Evolutionary conservation across 2,329 filamentous ascomycete species (phyloP), one percentile per base, ranked within the genome.

Genomic region (Blumeriella jaapii): DNA sequence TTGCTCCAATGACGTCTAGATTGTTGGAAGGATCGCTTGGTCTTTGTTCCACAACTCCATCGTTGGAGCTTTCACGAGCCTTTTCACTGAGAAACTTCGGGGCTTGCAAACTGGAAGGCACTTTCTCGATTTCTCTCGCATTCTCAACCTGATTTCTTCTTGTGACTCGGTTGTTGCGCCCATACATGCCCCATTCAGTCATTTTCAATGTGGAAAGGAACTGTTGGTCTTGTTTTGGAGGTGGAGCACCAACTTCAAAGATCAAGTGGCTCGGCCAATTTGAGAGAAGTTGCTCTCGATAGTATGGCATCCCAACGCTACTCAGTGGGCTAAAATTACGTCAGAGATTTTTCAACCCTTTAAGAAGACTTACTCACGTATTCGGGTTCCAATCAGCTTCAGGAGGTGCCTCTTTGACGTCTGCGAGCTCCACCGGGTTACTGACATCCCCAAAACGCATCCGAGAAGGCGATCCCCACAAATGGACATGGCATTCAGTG

Each of bases 1-100:
- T 64, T 23, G 78, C 74, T n/a, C 74, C 71, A 40, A 89, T 58
- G 0, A 74, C 67, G 39, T 80, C 75, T 25, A 69, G 62, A 38
- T 86, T 82, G 38, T 46, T 55, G 13, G 58, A 47, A 52, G 69
- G 62, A 38, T 86, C 82, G 38, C 47, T 55, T 13, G 58, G 46
- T 53, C 49, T 45, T 60, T 50, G 49, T 59, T 59, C 53, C 63
- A 53, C 47, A 59, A 41, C 36, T 4, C 55, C 55, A 10, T 67
- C 63, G 41, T 65, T 67, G 11, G 67, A 63, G 12, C 68, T 65
- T 41, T 87, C 80, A 47, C 82, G 74, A 4, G 84, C 82, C 59
- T 93, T 93, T 55, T 98, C 89, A 55, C 91, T 96, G 36, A 98
- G 61, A 54, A 98, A 96, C 50, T 89, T 95, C 3, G 91, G 91